Evolutionary conservation across 176 grass and related monocot genomes (phyloP).

Genomic region (Aegilops speltoides): DNA sequence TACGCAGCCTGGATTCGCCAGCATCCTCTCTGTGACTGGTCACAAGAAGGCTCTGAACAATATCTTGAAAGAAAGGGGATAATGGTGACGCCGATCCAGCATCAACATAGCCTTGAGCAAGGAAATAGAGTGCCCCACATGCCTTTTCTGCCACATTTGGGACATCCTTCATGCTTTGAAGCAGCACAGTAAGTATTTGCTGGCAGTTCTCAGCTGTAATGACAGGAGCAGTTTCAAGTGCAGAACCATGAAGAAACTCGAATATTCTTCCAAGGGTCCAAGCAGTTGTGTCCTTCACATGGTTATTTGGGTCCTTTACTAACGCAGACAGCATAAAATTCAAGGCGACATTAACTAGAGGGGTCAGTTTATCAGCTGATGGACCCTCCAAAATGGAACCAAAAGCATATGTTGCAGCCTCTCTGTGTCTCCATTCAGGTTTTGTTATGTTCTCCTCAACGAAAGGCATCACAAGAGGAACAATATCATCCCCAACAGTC

Average conservation of each 20-base stretch:
- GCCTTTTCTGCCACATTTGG: constrained; percentile 93
- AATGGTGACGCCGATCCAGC: constrained; percentile 55
- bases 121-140: constrained; percentile 84
- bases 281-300: constrained; percentile 91
- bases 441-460: constrained; percentile 91
- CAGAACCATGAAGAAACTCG: constrained; percentile 85
- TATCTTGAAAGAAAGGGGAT: constrained; percentile 82
- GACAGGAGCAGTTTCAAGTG: constrained; percentile 67
- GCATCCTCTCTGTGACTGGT: constrained; percentile 80
- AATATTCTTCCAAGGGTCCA: constrained; percentile 94
- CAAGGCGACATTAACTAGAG: constrained; percentile 73
- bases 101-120: constrained; percentile 85
- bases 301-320: constrained; percentile 76
- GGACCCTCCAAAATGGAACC: constrained; percentile 90
- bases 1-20: constrained; percentile 60
- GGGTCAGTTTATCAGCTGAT: constrained; percentile 74
- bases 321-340: constrained; percentile 79
- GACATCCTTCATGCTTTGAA: constrained; percentile 93
- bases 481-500: constrained; percentile 91
- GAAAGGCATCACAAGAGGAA: constrained; percentile 92
- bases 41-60: constrained; percentile 74
- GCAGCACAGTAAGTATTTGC: constrained; percentile 74
- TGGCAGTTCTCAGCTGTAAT: constrained; percentile 71
- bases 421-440: constrained; percentile 74
- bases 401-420: constrained; percentile 87